Conservation (phyloP, 257 asterid genomes). For the Nicotiana otophora region DNA sequence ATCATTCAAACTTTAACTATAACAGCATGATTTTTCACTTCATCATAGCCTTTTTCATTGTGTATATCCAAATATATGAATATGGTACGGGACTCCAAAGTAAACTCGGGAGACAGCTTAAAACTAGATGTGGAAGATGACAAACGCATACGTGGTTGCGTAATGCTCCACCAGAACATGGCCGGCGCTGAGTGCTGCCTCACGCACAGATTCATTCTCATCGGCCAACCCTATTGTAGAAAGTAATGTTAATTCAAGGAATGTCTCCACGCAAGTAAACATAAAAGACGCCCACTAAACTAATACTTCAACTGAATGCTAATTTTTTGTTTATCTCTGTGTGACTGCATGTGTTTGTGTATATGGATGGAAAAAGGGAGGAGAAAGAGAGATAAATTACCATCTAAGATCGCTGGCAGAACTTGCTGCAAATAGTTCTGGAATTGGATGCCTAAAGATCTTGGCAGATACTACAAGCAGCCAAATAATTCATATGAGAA, state of each 20-base stretch:
- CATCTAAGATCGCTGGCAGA: constrained; percentile 93
- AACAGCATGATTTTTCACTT: background rate
- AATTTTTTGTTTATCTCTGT: background rate
- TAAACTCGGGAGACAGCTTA: background rate
- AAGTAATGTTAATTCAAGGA: constrained; percentile 13
- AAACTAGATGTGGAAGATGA: background rate
- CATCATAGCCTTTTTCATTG: background rate
- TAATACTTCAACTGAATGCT: background rate
- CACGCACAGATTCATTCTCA: constrained; percentile 99
- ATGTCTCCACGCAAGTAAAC: background rate
- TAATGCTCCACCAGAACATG: constrained; percentile 98
- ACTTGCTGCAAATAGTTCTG: constrained; percentile 96
- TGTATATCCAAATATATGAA: background rate
- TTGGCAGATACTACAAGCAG: constrained; percentile 74
- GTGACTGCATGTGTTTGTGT: background rate
- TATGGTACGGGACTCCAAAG: background rate
- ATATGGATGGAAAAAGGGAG: background rate
- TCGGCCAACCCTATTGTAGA: constrained; percentile 83
- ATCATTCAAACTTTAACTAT: background rate
- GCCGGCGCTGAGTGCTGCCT: constrained; percentile 98
- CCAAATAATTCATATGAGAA: background rate
- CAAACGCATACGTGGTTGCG: constrained; percentile 73
- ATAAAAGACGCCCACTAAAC: background rate
- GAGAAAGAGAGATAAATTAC: constrained; percentile 24
- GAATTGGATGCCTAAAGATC: constrained; percentile 91